Evolutionary conservation across 345 rosid genomes (phyloP).

Genomic region (Alliaria petiolata): DNA sequence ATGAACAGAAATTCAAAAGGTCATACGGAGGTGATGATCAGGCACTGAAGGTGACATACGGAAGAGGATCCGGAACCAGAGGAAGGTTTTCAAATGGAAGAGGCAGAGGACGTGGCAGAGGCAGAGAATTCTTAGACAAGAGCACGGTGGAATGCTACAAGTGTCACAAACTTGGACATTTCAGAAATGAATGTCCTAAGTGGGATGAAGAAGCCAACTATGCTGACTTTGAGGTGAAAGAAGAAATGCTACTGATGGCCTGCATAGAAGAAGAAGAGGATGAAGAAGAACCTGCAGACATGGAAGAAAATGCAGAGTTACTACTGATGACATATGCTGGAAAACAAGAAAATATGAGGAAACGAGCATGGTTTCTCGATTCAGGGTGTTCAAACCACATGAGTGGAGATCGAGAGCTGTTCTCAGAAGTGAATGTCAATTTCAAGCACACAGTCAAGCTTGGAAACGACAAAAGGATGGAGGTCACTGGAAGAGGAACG

Average conservation of each 20-base stretch:
- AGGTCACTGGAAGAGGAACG: neutral
- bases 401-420: neutral
- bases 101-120: neutral
- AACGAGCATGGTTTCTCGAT: neutral
- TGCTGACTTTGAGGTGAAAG: too few relatives aligned
- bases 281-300: neutral
- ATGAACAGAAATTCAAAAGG: neutral
- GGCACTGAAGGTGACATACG: neutral
- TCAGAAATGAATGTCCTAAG: neutral
- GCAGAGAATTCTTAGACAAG: rapidly evolving
- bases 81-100: too few relatives aligned
- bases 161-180: neutral
- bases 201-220: neutral
- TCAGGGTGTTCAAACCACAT: neutral
- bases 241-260: neutral
- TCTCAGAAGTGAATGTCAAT: rapidly evolving
- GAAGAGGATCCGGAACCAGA: neutral
- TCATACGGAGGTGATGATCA: neutral
- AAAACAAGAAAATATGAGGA: neutral
- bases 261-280: neutral
- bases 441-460: neutral
- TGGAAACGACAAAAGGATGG: neutral
- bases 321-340: too few relatives aligned
- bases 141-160: neutral
- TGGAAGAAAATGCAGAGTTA: too few relatives aligned